Evolutionary conservation across 768 basidiomycete species (phyloP).

Genomic region (Floccularia luteovirens): DNA sequence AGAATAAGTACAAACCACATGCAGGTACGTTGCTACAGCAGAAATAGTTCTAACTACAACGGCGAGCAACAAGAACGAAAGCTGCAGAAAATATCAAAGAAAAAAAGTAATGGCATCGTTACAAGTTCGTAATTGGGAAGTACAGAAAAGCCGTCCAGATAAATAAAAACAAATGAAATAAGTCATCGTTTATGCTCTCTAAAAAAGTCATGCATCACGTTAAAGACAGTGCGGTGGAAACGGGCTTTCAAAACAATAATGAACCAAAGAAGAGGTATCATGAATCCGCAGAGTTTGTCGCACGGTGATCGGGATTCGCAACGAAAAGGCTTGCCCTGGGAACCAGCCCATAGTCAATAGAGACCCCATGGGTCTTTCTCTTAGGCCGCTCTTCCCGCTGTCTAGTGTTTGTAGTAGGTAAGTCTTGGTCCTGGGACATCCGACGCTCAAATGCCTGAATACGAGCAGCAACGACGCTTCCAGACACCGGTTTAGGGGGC

Average conservation of each 20-base stretch:
- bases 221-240: too few relatives aligned
- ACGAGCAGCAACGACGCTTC: slow-evolving; percentile 36
- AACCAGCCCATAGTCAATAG: slow-evolving; percentile 58
- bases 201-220: too few relatives aligned
- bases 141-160: too few relatives aligned
- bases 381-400: slow-evolving; percentile 31
- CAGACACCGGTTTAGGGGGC: slow-evolving; percentile 11
- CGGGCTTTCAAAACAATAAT: not conserved
- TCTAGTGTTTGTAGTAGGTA: slow-evolving; percentile 29
- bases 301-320: slow-evolving; percentile 57
- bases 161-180: too few relatives aligned
- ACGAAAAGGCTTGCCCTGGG: slow-evolving; percentile 59
- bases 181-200: too few relatives aligned
- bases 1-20: too few relatives aligned
- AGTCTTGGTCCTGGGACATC: slow-evolving; percentile 39
- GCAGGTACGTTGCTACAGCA: too few relatives aligned
- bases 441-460: slow-evolving; percentile 53
- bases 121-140: too few relatives aligned
- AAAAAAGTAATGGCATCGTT: too few relatives aligned
- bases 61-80: too few relatives aligned
- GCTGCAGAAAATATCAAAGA: too few relatives aligned
- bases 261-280: not conserved
- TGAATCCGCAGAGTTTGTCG: not conserved
- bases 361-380: slow-evolving; percentile 21
- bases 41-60: too few relatives aligned